phyloP scores from a whole-genome alignment of 257 asterid genomes.

The Schizonepeta tenuifolia region DNA sequence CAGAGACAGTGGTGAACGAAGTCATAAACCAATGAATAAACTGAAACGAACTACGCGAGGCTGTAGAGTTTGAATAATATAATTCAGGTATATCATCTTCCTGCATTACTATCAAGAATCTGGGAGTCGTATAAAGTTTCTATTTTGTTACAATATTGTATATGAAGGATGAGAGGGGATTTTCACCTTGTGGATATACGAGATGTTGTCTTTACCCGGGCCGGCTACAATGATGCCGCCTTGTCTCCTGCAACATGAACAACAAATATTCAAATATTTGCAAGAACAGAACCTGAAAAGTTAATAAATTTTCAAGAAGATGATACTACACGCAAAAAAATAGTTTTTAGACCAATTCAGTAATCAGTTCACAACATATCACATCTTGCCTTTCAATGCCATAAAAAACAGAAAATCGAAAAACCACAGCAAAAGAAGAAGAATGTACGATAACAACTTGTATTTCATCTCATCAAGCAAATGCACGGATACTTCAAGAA shows the following conservation, averaged over 20 bases:
- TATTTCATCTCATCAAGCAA: background rate
- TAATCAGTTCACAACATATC: background rate
- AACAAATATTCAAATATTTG: constrained; percentile 15
- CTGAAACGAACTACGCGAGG: background rate
- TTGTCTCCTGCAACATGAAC: constrained; percentile 70
- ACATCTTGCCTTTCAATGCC: background rate
- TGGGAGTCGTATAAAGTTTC: background rate
- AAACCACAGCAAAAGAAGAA: background rate
- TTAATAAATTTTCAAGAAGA: background rate
- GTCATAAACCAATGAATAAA: background rate
- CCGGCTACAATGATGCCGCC: constrained; percentile 97
- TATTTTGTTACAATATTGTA: constrained; percentile 34
- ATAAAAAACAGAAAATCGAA: background rate
- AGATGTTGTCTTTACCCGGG: constrained; percentile 80
- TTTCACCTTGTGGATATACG: constrained; percentile 78
- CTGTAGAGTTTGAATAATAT: background rate
- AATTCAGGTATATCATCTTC: background rate
- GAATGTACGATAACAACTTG: background rate
- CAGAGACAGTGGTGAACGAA: background rate
- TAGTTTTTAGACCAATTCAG: background rate
- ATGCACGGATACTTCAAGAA: background rate
- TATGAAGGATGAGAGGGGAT: constrained; percentile 35
- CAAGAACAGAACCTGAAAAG: background rate
- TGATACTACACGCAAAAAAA: background rate
- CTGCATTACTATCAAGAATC: background rate